Percentiles rank a stretch among this genome's conserved stretches.
Evolutionary conservation across 2,329 filamentous ascomycete genomes (phyloP).

Genomic region (Trichoderma atrobrunneum): DNA sequence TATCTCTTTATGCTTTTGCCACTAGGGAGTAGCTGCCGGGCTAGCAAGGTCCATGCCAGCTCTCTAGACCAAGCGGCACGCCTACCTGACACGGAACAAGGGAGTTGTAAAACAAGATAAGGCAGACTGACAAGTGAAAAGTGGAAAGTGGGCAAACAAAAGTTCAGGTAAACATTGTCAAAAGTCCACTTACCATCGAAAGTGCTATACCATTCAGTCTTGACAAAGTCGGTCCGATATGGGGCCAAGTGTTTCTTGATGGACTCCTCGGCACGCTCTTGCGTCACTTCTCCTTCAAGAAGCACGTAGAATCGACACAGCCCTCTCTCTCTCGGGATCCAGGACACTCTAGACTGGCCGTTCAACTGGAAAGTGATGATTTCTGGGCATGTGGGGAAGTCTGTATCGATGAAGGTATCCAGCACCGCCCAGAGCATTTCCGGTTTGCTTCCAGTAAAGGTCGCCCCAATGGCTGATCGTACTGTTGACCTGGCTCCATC

Average conservation of each 20-base stretch:
- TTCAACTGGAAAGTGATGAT: conserved; percentile 48
- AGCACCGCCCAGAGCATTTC: conserved; percentile 51
- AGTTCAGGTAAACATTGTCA: background rate
- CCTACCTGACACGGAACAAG: background rate
- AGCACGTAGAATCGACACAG: conserved; percentile 48
- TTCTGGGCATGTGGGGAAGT: conserved; percentile 45
- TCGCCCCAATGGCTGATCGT: conserved; percentile 39
- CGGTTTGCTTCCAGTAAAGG: conserved; percentile 46
- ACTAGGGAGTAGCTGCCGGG: background rate
- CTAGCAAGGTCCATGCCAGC: background rate
- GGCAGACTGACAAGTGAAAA: background rate
- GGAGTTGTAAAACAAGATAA: background rate
- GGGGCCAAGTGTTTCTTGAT: conserved; percentile 45
- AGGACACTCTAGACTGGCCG: conserved; percentile 45
- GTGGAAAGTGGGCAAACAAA: background rate
- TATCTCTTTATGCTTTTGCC: background rate
- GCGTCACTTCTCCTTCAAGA: conserved; percentile 44
- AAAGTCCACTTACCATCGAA: conserved; percentile 40
- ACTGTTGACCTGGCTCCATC: conserved; percentile 52
- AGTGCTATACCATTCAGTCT: conserved; percentile 50
- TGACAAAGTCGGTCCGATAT: conserved; percentile 40
- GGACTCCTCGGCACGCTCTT: conserved; percentile 39
- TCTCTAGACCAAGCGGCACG: background rate
- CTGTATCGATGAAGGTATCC: conserved; percentile 48
- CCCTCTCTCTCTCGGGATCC: conserved; percentile 48